A percentile compares a stretch with the other conserved stretches of the same genome.
phyloP scores from a whole-genome alignment of 129 eudicot species.

The Heracleum sosnowskyi region DNA sequence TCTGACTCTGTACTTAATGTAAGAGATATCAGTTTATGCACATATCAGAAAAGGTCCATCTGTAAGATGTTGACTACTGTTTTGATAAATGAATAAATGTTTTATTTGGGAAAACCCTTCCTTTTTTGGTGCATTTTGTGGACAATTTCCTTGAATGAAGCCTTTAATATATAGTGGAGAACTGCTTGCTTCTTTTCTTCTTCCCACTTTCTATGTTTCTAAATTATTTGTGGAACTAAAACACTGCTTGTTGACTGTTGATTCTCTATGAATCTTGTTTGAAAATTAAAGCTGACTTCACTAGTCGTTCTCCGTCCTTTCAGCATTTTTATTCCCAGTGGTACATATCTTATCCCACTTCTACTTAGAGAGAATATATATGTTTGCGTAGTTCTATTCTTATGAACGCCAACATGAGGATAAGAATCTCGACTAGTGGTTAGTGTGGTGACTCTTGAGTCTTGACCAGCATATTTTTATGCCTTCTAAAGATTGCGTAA shows the following conservation, averaged over 20 bases:
- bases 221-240: background rate
- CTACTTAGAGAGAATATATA: background rate
- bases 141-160: background rate
- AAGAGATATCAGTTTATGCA: background rate
- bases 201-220: background rate
- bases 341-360: conserved; percentile 29
- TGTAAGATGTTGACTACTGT: background rate
- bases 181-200: background rate
- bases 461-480: conserved; percentile 26
- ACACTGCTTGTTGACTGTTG: conserved; percentile 1
- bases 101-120: background rate
- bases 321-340: background rate
- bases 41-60: background rate
- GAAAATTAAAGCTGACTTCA: conserved; percentile 13
- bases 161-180: background rate
- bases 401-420: conserved; percentile 25
- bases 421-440: background rate
- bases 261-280: conserved; percentile 34
- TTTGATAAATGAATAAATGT: background rate
- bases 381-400: conserved; percentile 29
- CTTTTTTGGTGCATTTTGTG: background rate
- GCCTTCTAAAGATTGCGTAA: conserved; percentile 12
- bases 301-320: conserved; percentile 7
- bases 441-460: conserved; percentile 12
- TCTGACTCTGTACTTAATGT: background rate